Evolutionary conservation across 768 basidiomycete genomes (phyloP).

Genomic region (Infundibulicybe gibba): DNA sequence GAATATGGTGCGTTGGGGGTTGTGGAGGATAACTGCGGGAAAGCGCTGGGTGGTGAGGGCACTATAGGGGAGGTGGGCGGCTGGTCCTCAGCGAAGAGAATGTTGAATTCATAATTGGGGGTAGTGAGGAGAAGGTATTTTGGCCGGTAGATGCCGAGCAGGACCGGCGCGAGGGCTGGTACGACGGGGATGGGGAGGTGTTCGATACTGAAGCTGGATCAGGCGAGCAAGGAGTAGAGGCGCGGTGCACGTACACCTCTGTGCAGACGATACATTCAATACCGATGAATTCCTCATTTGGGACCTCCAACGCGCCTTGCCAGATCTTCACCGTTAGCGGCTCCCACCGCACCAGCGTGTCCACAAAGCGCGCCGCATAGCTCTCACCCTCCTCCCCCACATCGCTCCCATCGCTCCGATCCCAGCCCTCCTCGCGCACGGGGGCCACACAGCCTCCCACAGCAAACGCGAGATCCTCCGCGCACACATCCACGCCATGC

Average conservation of each 20-base stretch:
- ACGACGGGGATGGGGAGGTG: constrained; percentile 64
- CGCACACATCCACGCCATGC: constrained; percentile 68
- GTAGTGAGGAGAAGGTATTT: constrained; percentile 75
- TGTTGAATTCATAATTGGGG: constrained; percentile 82
- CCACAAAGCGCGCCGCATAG: constrained; percentile 17
- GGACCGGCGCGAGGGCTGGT: constrained; percentile 58
- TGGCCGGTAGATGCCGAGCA: constrained; percentile 80
- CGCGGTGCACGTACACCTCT: constrained; percentile 64
- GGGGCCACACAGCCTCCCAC: constrained; percentile 43
- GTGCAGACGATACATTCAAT: constrained; percentile 72
- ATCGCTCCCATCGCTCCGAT: no score
- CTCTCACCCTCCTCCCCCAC: constrained; percentile 14
- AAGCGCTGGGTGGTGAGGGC: constrained; percentile 78
- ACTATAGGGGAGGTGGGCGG: constrained; percentile 36
- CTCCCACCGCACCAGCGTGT: constrained; percentile 56
- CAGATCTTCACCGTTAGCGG: constrained; percentile 62
- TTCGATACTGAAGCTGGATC: constrained; percentile 56
- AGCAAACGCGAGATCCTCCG: constrained; percentile 52
- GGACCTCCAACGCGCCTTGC: constrained; percentile 66
- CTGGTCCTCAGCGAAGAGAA: constrained; percentile 61
- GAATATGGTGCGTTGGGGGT: no score
- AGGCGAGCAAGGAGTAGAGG: constrained; percentile 2
- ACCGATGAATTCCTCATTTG: constrained; percentile 63
- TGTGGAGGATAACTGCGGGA: constrained; percentile 49
- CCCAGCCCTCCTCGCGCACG: constrained; percentile 8